Base-by-base conservation (phyloP, 352 stramenopile genomes). In the Phytophthora litchii region DNA sequence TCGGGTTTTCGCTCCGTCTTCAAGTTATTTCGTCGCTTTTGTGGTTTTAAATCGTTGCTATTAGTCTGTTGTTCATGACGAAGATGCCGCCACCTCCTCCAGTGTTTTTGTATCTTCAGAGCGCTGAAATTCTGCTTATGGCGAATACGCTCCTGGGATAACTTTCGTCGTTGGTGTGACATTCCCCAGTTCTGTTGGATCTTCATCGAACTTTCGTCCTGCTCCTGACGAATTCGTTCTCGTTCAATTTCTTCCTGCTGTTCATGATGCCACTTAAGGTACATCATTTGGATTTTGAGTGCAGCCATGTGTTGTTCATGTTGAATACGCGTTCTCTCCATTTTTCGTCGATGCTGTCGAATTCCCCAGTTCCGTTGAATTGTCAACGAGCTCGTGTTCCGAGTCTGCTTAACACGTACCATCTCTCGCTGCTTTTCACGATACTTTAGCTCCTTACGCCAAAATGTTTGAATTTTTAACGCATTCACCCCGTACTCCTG, bases 51-150 rank as follows among this genome's bases (percentile, higher is more conserved):
- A 9, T 8, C 41, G 29, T 45, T 20, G 10, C 6, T 20, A 12
- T 29, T 49, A 29, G 12, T 51, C 5, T 13, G 25, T 8, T 53
- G 42, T 48, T 56, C 46, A 51, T 31, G 35, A 27, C 43, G 38
- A 47, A 49, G 42, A 29, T 60, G 37, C 1, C 42, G 37, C 64
- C 51, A 67, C 16, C 42, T 43, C 17, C 44, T 44, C 69, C 69
- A 77, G 17, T 55, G 49, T 16, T 66, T 67, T 43, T 74, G 64
- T 16, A 74, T 74, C 48, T 69, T 77, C 1, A 66, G 37, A 7
- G 51, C 51, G 7, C 36, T 73, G 2, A 65, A 42, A 9, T 56
- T 67, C 34, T 73, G 47, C n/a, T 37, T 54, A 48, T 73, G 53
- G 1, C 59, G 60, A 27, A 55, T 11, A 13, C 53, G 59, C n/a